Base-by-base conservation (phyloP, 2,329 filamentous ascomycete genomes). In the Fulvia fulva region DNA sequence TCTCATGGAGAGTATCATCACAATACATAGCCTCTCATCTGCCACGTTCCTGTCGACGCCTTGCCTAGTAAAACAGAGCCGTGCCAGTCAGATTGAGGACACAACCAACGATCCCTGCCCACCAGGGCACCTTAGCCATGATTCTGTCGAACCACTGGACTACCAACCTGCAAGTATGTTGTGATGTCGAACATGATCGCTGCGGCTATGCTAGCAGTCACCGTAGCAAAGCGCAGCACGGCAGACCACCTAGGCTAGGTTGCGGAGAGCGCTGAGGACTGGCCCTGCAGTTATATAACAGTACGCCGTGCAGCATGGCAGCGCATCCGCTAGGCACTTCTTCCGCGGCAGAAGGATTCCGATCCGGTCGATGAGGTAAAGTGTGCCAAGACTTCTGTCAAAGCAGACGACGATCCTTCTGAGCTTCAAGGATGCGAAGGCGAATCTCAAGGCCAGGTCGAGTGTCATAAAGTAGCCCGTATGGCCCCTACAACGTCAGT, bases 401-500 rank as follows among this genome's bases (percentile, higher is more conserved):
- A 41, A 7, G n/a, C 3, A n/a, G 12, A 41, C 12, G 34, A 41
- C 34, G 34, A 41, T 41, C 37, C 37, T 41, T 41, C 14, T n/a
- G 16, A 7, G n/a, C 30, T 4, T 34, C 9, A 34, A 11, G 30
- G 11, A 4, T 14, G 30, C 30, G n/a, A n/a, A n/a, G n/a, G n/a
- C n/a, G n/a, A n/a, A n/a, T n/a, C n/a, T n/a, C n/a, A n/a, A 55
- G 28, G 5, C 11, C 9, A 45, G 14, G 9, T 19, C 41, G 44
- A 1, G 44, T 9, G 21, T 5, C 6, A 5, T 23, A 25, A n/a
- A n/a, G n/a, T 3, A 21, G 44, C 6, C 21, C 44, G 3, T n/a
- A 32, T 7, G 8, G 28, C 2, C 12, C 8, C 37, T 54, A 64
- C 22, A 62, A 58, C 5, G 64, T 70, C 47, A 68, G 66, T 23